Conservation (phyloP, 257 asterid species). For the Nicotiana noctiflora region DNA sequence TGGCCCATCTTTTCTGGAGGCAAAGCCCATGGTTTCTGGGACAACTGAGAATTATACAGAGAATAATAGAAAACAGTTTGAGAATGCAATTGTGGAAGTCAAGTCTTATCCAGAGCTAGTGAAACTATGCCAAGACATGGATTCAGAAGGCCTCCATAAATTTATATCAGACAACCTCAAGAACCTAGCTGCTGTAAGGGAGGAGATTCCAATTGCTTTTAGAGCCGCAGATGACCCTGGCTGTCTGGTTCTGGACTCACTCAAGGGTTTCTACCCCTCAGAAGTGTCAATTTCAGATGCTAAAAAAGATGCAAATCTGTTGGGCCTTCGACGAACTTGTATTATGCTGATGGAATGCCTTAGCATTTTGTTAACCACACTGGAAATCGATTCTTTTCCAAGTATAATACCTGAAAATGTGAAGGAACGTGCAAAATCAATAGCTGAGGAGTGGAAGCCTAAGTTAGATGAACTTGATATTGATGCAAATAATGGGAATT, state of each 20-base stretch:
- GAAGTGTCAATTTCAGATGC: slow-evolving; percentile 51
- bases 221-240: slow-evolving; percentile 73
- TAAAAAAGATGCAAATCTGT: slow-evolving; percentile 68
- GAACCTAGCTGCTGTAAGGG: slow-evolving; percentile 67
- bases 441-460: slow-evolving; percentile 94
- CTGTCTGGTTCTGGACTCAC: slow-evolving; percentile 74
- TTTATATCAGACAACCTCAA: slow-evolving; percentile 93
- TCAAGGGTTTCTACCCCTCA: slow-evolving; percentile 68
- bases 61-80: slow-evolving; percentile 25
- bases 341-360: slow-evolving; percentile 96
- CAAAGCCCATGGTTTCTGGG: slow-evolving; percentile 28
- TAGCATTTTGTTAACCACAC: slow-evolving; percentile 38
- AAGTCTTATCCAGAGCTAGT: slow-evolving; percentile 73
- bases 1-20: slow-evolving; percentile 30
- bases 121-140: slow-evolving; percentile 74
- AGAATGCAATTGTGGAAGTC: slow-evolving; percentile 35
- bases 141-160: slow-evolving; percentile 76
- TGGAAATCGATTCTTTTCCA: slow-evolving; percentile 34
- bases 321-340: slow-evolving; percentile 88
- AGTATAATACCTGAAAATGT: slow-evolving; percentile 43
- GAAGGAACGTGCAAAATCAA: slow-evolving; percentile 65
- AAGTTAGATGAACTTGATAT: slow-evolving; percentile 73
- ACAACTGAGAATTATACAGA: slow-evolving; percentile 24
- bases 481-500: slow-evolving; percentile 90
- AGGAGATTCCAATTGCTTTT: slow-evolving; percentile 77